Evolutionary conservation across 148 eudicot species (phyloP).

Genomic region (Camellia granthamiana): DNA sequence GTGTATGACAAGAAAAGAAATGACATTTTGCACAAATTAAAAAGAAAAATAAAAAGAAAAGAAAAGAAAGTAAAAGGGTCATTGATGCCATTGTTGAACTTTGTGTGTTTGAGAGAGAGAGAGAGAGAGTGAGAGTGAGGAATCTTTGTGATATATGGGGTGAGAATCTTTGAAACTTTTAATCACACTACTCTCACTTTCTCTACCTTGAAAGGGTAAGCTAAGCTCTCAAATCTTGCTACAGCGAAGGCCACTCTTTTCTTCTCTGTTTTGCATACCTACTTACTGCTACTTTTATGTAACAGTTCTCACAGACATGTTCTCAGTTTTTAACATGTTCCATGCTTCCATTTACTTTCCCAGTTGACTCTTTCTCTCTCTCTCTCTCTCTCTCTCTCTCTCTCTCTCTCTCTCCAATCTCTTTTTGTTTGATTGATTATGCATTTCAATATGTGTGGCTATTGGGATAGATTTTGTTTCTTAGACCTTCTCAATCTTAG

Average conservation of each 20-base stretch:
- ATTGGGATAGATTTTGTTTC: background rate
- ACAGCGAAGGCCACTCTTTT: conserved; percentile 10
- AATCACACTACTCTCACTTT: background rate
- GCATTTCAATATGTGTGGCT: background rate
- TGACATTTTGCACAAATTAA: background rate
- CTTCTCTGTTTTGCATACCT: background rate
- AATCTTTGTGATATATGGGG: conserved; percentile 19
- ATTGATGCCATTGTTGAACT: conserved; percentile 14
- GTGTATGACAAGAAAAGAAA: background rate
- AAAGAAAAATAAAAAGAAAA: background rate
- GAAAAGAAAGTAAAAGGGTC: background rate
- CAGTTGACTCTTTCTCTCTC: too few species aligned
- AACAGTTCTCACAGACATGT: too few species aligned
- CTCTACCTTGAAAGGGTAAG: conserved; percentile 11
- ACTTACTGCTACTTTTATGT: conserved; percentile 16
- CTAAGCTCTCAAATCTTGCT: background rate
- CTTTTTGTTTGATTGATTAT: conserved; percentile 11
- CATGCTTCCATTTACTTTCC: too few species aligned
- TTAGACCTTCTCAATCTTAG: background rate
- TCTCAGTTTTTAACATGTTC: too few species aligned
- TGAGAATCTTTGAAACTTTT: conserved; percentile 26
- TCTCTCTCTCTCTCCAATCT: background rate
- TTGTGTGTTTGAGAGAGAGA: background rate
- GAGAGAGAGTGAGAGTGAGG: conserved; percentile 9
- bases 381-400: background rate